Percentiles rank a stretch among this genome's conserved stretches.
Evolutionary conservation across 2,329 filamentous ascomycete species (phyloP).

Genomic region (Ophiocordyceps camponoti-leonardi): DNA sequence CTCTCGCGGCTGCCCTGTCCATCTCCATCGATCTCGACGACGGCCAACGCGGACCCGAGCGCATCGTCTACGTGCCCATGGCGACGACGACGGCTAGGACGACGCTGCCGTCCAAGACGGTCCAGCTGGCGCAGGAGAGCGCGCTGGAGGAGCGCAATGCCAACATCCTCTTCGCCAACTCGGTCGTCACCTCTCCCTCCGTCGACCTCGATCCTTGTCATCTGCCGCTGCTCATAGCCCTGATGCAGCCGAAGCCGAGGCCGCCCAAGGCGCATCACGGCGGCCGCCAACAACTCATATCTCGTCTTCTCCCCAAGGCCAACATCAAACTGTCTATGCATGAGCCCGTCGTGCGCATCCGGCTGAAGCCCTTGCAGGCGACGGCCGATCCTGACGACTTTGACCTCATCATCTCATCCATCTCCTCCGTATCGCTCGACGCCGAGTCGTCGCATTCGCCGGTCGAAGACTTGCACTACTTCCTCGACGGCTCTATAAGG

Average conservation of each 20-base stretch:
- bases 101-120: constrained; percentile 83
- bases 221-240: constrained; percentile 64
- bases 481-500: constrained; percentile 63
- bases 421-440: constrained; percentile 85
- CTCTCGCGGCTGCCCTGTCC: constrained; percentile 77
- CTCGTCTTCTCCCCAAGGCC: constrained; percentile 81
- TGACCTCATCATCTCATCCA: constrained; percentile 85
- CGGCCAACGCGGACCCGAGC: constrained; percentile 68
- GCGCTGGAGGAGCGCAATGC: constrained; percentile 72
- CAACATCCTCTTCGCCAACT: constrained; percentile 91
- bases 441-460: constrained; percentile 90
- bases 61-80: constrained; percentile 90
- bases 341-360: constrained; percentile 82
- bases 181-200: constrained; percentile 90
- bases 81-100: constrained; percentile 89
- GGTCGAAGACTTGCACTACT: constrained; percentile 73
- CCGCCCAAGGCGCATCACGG: constrained; percentile 18
- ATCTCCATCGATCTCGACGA: constrained; percentile 86
- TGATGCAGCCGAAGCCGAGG: constrained; percentile 43
- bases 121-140: constrained; percentile 59
- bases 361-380: constrained; percentile 61
- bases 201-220: constrained; percentile 86
- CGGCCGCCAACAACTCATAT: constrained; percentile 55
- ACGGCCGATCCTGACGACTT: constrained; percentile 59
- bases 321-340: constrained; percentile 93